Base-by-base conservation (phyloP, 345 rosid species). In the Brassica incana region DNA sequence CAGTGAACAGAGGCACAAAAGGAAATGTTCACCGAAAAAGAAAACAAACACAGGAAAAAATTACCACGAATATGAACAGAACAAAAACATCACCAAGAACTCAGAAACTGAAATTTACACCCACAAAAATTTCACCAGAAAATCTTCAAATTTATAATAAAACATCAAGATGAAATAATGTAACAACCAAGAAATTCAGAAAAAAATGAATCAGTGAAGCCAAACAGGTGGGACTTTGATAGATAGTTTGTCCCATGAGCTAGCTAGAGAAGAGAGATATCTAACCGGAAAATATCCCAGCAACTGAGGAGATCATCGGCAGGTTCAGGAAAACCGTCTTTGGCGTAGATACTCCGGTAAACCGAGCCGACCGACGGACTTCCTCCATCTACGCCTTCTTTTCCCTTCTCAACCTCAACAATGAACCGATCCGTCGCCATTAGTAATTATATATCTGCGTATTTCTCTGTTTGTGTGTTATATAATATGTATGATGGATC, bases 251-350 rank as follows among this genome's bases (percentile, higher is more conserved):
- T 59, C 64, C 64, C 5, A 60, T 25, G 33, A 60, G 65, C 33
- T 60, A 60, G 60, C 9, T 15, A 54, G 33, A 60, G 65, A 20
- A 58, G 32, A 60, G n/a, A 60, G 2, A 4, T 10, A 25, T 23
- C 88, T 38, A 56, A 95, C 99, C 98, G 95, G 85, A 95, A 95
- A 85, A 93, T 80, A 71, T 93, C 99, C 99, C 99, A 96, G 83
- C 94, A 90, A 78, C 90, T 86, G 58, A 90, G 76, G 86, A 95
- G 65, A 58, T 92, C 97, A 23, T 85, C 84, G 52, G 85, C 78
- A 67, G 96, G 97, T 62, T 87, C 77, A 56, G 98, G 97, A 60
- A 93, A 90, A 69, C 99, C 99, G 58, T 85, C 90, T 84, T 87
- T 83, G 36, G 99, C 99, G 60, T 88, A 91, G 56, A 65, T 10